Evolutionary conservation across 768 basidiomycete species (phyloP).

Genomic region (Boletus reticuloceps): DNA sequence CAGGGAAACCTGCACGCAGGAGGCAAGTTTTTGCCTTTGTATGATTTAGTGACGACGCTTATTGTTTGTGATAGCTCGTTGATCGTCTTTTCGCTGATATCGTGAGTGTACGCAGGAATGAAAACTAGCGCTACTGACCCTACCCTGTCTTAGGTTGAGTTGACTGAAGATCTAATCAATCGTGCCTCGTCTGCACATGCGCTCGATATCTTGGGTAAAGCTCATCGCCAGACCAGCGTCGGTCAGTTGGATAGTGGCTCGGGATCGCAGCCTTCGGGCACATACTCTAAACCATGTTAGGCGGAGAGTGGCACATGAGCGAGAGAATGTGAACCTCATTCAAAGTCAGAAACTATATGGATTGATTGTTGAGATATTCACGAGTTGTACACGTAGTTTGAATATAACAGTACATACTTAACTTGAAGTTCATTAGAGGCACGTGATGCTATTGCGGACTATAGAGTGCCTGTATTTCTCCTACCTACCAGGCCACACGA

Average conservation of each 20-base stretch:
- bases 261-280: constrained; percentile 51
- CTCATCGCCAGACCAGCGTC: constrained; percentile 30
- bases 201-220: constrained; percentile 41
- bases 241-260: constrained; percentile 50
- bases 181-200: constrained; percentile 49
- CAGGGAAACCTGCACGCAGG: constrained; percentile 52
- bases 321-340: neutral
- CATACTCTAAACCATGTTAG: constrained; percentile 68
- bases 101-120: constrained; percentile 38
- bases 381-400: neutral
- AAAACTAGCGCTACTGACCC: constrained; percentile 2
- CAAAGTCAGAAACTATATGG: too few relatives aligned
- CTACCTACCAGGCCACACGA: constrained; percentile 39
- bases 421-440: too few relatives aligned
- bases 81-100: constrained; percentile 69
- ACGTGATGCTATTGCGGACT: neutral
- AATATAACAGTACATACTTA: too few relatives aligned
- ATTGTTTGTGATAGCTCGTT: constrained; percentile 42
- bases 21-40: constrained; percentile 34
- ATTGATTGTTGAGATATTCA: neutral
- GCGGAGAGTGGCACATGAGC: neutral
- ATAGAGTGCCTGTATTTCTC: neutral
- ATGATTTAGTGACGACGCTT: constrained; percentile 25
- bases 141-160: constrained; percentile 45
- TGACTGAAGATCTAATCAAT: constrained; percentile 57